These are phyloP conservation scores for Magnaporthiopsis incrustans DNA, from an alignment of 2,329 filamentous ascomycete genomes.

Conservation along the genomic window DNA sequence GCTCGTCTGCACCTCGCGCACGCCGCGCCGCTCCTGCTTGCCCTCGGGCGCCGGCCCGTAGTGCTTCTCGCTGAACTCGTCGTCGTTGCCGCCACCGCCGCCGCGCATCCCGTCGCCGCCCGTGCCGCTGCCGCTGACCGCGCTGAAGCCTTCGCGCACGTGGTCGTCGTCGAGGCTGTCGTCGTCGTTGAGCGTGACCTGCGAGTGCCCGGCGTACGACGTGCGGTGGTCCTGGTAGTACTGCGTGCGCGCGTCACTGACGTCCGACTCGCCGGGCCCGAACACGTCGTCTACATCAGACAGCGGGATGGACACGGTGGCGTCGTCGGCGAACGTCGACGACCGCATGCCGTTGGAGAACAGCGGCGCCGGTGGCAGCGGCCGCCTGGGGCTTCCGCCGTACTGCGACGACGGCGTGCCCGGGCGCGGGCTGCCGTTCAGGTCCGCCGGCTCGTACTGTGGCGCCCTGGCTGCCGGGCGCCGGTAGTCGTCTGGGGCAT, in stretches of 20 bases:
- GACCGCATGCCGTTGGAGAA: slow-evolving; percentile 45
- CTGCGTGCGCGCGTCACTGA: slow-evolving; percentile 42
- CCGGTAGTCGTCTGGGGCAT: slow-evolving; percentile 53
- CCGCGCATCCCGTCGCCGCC: slow-evolving; percentile 2
- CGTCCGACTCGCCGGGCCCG: slow-evolving; percentile 45
- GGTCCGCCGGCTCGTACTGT: slow-evolving; percentile 76
- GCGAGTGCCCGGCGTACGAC: slow-evolving; percentile 48
- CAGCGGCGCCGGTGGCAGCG: slow-evolving; percentile 79
- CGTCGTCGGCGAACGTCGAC: slow-evolving; percentile 55
- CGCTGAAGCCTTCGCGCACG: slow-evolving; percentile 10
- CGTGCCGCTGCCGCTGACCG: slow-evolving; percentile 4
- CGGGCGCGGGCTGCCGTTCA: slow-evolving; percentile 84
- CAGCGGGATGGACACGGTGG: slow-evolving; percentile 65
- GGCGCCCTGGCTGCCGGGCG: slow-evolving; percentile 63
- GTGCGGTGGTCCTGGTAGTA: slow-evolving; percentile 27
- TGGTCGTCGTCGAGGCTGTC: slow-evolving; percentile 19
- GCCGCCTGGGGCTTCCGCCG: slow-evolving; percentile 77
- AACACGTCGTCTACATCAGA: slow-evolving; percentile 64
- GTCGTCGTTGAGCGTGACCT: slow-evolving; percentile 41
- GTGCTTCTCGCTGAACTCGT: slow-evolving; percentile 60
- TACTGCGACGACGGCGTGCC: slow-evolving; percentile 87
- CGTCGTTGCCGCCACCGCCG: slow-evolving; percentile 11
- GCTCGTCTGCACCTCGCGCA: slow-evolving; percentile 77
- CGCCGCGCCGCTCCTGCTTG: slow-evolving; percentile 79
- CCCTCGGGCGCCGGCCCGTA: slow-evolving; percentile 84